Base-by-base conservation (phyloP, 768 basidiomycete species). In the Infundibulicybe gibba region DNA sequence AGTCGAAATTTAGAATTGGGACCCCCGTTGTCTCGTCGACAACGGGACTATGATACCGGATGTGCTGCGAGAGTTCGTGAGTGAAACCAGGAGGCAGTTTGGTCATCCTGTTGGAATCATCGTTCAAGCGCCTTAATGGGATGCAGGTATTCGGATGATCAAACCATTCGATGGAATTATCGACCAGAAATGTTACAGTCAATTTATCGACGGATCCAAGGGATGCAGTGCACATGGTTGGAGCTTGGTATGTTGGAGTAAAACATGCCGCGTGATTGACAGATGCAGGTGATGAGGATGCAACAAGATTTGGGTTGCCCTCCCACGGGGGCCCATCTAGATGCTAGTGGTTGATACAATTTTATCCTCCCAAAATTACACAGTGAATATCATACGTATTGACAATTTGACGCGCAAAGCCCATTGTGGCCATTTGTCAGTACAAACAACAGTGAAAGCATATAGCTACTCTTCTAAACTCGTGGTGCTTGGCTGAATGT, bases 101-200 rank as follows among this genome's bases (percentile, higher is more conserved):
- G 10, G 85, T 85, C 76, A 91, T 84, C 87, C 87, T 89, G 49
- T 2, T 32, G 32, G 15, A 50, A 38, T 41, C 6, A 25, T 13
- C 38, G n/a, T 12, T 16, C 20, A 38, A 8, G 25, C 25, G 25
- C 25, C 25, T 8, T 25, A 8, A 25, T 8, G n/a, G n/a, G n/a
- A 25, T 25, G 4, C 25, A 25, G 25, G 8, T 25, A 25, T 25
- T 25, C 25, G 8, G 25, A 25, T 25, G 25, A 25, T 25, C 25
- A 3, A 52, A 84, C 89, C 90, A 91, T 83, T 92, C 90, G 32
- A 90, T 81, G 47, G 64, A 73, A 54, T 90, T 87, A 59, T 90
- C 88, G 21, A 90, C 85, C 6, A 89, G 72, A 54, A 90, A 85
- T 0, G 79, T 85, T 49, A 87, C 72, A 2, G 58, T 63, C 41